Evolutionary conservation across 2,329 filamentous ascomycete genomes (phyloP), one percentile per base, ranked within the genome.

Genomic region (Talaromyces rugulosus): DNA sequence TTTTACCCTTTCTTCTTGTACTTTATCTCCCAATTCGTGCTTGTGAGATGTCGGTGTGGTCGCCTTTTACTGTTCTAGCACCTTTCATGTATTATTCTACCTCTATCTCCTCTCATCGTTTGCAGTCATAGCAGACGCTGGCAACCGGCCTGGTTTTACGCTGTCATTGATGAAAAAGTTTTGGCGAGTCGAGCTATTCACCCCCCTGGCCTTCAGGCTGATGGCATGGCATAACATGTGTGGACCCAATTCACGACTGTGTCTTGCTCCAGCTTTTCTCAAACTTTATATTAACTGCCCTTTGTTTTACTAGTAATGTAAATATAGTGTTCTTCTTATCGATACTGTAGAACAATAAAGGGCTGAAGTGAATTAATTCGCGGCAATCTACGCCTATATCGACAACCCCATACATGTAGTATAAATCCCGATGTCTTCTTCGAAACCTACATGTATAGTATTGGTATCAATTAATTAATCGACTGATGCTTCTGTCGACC

Each of bases 61-160:
- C 50, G 56, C 51, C 52, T 59, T 51, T 9, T 44, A 55, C 40
- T 14, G 44, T 51, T 50, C 23, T 7, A 28, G 27, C 50, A 53
- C 18, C 12, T 42, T 62, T 62, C 47, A 33, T 61, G 27, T 51
- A 30, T 51, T 59, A 62, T 58, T 62, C 58, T 51, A 58, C 51
- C 56, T 58, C 55, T 59, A 62, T 62, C 60, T 62, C 60, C 60
- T 54, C 60, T 62, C 60, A 62, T 55, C 36, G 44, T 51, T 58
- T 58, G 60, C 18, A 27, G 27, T 50, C 50, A 58, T 62, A 58
- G 53, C 33, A 54, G 60, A 56, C 56, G 36, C 60, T 58, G 52
- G 56, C 47, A 42, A 36, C 47, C 47, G 36, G 50, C 60, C 56
- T 55, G 27, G 5, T 53, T 44, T 59, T 51, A 50, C 30, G 60